These are phyloP conservation scores for Gamsiella multidivaricata DNA, from an alignment of 192 early-diverging fungal genomes.

Conservation along the genomic window DNA sequence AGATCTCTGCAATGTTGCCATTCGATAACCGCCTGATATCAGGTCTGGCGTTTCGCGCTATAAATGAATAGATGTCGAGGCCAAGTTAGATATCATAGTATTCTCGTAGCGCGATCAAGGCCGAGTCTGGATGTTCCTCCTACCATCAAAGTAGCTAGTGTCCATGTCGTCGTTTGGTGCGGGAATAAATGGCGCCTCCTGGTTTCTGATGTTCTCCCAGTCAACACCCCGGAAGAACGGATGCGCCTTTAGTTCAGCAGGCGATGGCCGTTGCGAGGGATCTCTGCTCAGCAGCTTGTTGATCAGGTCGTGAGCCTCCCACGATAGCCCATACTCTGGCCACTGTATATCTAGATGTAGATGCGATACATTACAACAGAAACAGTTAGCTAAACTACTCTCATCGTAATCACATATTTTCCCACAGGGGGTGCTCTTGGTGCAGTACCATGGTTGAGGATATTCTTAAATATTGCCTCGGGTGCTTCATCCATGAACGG, in stretches of 20 bases:
- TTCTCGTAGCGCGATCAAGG: no score
- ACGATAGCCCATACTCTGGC: constrained; percentile 70
- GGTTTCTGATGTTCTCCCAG: constrained; percentile 79
- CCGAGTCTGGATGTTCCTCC: neutral
- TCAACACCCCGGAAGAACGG: constrained; percentile 81
- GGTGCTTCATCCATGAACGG: constrained; percentile 91
- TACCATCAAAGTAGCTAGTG: constrained; percentile 93
- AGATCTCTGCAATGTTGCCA: constrained; percentile 63
- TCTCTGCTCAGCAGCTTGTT: constrained; percentile 79
- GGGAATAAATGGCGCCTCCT: constrained; percentile 88
- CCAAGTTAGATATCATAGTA: no score
- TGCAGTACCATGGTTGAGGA: constrained; percentile 77
- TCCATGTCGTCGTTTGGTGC: constrained; percentile 82
- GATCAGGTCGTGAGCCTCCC: constrained; percentile 78
- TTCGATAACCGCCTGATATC: constrained; percentile 83
- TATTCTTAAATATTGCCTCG: constrained; percentile 89
- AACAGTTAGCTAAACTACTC: neutral
- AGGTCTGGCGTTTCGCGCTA: constrained; percentile 76
- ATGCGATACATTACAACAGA: neutral
- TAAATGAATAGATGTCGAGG: no score
- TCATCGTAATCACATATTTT: no score
- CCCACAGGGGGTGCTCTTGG: no score
- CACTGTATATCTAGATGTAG: constrained; percentile 68
- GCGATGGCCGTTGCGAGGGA: constrained; percentile 71
- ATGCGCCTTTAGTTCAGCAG: constrained; percentile 75